Evolutionary conservation across 495 filamentous ascomycete genomes (phyloP).

Genomic region (Thermothielavioides terrestris): DNA sequence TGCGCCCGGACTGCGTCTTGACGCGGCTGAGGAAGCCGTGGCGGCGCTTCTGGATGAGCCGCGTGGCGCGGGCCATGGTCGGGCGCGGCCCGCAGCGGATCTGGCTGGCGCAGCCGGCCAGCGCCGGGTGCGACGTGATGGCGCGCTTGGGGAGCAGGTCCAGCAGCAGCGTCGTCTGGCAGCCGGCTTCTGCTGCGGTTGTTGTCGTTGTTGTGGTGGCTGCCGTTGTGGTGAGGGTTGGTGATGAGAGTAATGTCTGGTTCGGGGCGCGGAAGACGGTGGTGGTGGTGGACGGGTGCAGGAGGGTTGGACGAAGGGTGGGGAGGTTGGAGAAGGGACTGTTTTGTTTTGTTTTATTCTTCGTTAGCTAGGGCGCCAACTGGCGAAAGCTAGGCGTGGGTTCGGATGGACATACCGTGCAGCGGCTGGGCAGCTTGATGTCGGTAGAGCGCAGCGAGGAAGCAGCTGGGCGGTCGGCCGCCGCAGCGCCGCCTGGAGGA

Average conservation of each 20-base stretch:
- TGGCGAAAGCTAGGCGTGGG: too few species aligned
- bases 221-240: too few species aligned
- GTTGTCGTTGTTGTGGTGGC: neutral
- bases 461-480: constrained; percentile 10
- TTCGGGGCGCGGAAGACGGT: constrained; percentile 23
- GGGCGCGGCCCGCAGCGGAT: constrained; percentile 39
- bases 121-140: constrained; percentile 33
- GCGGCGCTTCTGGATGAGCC: constrained; percentile 42
- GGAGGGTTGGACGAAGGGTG: constrained; percentile 30
- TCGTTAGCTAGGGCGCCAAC: too few species aligned
- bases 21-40: constrained; percentile 40
- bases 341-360: neutral
- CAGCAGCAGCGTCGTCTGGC: constrained; percentile 1
- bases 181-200: neutral
- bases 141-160: constrained; percentile 33
- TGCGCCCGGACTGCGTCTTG: constrained; percentile 30
- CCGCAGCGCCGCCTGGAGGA: constrained; percentile 16
- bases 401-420: constrained; percentile 12
- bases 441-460: neutral
- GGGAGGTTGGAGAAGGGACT: constrained; percentile 37
- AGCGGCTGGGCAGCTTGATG: neutral
- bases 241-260: constrained; percentile 3
- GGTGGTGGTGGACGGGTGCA: neutral
- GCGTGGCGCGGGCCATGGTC: constrained; percentile 32
- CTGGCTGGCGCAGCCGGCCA: constrained; percentile 27